phyloP scores from a whole-genome alignment of 805 yeast species.

The Debaryomyces prosopidis region DNA sequence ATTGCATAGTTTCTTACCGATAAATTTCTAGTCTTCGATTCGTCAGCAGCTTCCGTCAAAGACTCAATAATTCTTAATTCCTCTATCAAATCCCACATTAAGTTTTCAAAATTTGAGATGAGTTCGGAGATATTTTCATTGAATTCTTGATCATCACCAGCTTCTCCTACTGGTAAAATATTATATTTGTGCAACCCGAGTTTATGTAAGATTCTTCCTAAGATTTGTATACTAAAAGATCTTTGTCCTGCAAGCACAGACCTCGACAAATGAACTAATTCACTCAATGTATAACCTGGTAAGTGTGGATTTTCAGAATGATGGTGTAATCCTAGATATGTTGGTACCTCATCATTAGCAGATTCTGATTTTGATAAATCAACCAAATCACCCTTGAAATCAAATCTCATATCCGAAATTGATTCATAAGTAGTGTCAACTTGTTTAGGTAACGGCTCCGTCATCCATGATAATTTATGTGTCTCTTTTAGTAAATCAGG shows the following conservation, averaged over 20 bases:
- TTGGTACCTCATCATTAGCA: slow-evolving; percentile 37
- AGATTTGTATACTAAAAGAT: slow-evolving; percentile 78
- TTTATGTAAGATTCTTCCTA: slow-evolving; percentile 85
- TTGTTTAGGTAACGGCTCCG: slow-evolving; percentile 52
- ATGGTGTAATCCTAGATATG: slow-evolving; percentile 78
- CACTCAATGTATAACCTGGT: slow-evolving; percentile 90
- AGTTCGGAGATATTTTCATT: slow-evolving; percentile 23
- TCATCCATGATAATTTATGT: slow-evolving; percentile 89
- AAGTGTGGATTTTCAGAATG: slow-evolving; percentile 85
- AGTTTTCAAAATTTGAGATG: slow-evolving; percentile 44
- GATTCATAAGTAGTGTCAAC: slow-evolving; percentile 48
- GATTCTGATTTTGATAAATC: slow-evolving; percentile 37
- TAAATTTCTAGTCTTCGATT: slow-evolving; percentile 57
- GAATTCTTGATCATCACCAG: slow-evolving; percentile 37
- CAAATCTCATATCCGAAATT: slow-evolving; percentile 77
- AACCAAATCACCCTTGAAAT: slow-evolving; percentile 78
- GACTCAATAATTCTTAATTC: slow-evolving; percentile 64
- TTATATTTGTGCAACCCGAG: slow-evolving; percentile 64
- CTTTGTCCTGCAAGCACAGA: slow-evolving; percentile 84
- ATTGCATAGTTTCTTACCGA: slow-evolving; percentile 81
- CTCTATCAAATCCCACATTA: slow-evolving; percentile 72
- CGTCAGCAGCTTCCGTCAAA: slow-evolving; percentile 68
- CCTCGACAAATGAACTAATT: slow-evolving; percentile 74
- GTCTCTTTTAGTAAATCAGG: slow-evolving; percentile 88
- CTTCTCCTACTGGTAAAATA: slow-evolving; percentile 46